Conservation (phyloP, 176 grass and related monocot genomes). For the Ensete ventricosum region DNA sequence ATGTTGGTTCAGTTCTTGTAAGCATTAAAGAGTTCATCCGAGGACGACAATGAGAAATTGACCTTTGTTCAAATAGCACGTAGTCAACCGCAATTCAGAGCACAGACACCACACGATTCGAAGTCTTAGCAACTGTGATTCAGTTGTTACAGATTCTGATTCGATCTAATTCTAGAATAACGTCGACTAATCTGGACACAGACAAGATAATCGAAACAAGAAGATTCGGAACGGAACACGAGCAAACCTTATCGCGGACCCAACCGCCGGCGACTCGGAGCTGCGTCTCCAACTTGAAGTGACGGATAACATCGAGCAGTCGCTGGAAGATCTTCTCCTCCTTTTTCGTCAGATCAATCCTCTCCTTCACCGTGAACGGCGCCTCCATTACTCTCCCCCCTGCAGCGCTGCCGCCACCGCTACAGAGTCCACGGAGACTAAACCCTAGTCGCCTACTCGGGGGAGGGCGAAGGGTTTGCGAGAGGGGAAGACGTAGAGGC, state of each 20-base stretch:
- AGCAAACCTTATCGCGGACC: conserved; percentile 40
- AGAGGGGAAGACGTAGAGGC: background rate
- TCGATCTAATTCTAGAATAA: background rate
- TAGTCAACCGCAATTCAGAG: too few relatives aligned
- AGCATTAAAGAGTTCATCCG: too few relatives aligned
- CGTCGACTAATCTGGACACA: background rate
- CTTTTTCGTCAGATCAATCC: conserved; percentile 58
- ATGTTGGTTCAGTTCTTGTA: too few relatives aligned
- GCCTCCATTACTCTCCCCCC: conserved; percentile 11
- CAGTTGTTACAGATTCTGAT: background rate
- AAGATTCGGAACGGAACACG: background rate
- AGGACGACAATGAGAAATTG: too few relatives aligned
- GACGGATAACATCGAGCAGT: conserved; percentile 61
- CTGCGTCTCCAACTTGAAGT: conserved; percentile 51
- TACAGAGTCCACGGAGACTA: background rate
- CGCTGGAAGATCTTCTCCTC: conserved; percentile 66
- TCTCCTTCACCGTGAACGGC: conserved; percentile 35
- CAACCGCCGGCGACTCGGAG: conserved; percentile 42
- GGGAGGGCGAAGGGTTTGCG: background rate
- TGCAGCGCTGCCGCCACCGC: conserved; percentile 11
- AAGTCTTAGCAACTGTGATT: too few relatives aligned
- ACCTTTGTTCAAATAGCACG: too few relatives aligned
- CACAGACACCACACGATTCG: too few relatives aligned
- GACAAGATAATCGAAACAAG: background rate
- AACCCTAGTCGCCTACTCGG: conserved; percentile 6